Base-by-base conservation (phyloP, 2,329 filamentous ascomycete genomes). In the Mollisia scopiformis region DNA sequence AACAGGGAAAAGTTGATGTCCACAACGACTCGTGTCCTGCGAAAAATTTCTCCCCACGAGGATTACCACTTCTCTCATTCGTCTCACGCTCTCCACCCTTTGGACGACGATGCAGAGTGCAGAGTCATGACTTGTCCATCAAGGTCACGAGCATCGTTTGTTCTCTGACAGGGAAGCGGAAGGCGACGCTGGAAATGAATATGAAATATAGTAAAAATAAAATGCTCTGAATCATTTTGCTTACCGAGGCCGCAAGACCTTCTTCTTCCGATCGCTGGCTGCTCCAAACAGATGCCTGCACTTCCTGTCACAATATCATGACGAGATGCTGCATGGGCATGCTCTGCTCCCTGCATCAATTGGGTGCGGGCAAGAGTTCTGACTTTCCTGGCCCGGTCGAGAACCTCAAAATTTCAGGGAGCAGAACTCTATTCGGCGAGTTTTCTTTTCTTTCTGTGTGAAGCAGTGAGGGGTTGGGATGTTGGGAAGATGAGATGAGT, bases 201-300 rank as follows among this genome's bases (percentile, higher is more conserved):
- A 35, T 35, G 31, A 35, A 35, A 35, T 35, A 11, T 7, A 11
- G 3, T 19, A 21, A 19, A 27, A 27, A 27, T 16, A 28, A 47
- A 47, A 47, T 47, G 25, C 21, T 27, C 25, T 47, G 43, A 47
- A 47, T 47, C 43, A 47, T 47, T 47, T 47, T 47, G n/a, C n/a
- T n/a, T n/a, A n/a, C 19, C 39, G 39, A n/a, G 6, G n/a, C 25
- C 43, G 43, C 23, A 28, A 27, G 16, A 47, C 3, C 43, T 25
- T 13, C 25, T 43, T 23, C 37, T 7, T 39, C 37, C 37, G 37
- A 39, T 8, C 19, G 10, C 11, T 25, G 41, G 10, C 11, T 25
- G 41, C 41, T 46, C 43, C 43, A 47, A 16, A 47, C 23, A 47
- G 43, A 47, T 47, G 43, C 43, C 43, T 47, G 23, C 43, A 47